Base-by-base conservation (phyloP, 176 grass and related monocot species). In the Aechmea fasciata region DNA sequence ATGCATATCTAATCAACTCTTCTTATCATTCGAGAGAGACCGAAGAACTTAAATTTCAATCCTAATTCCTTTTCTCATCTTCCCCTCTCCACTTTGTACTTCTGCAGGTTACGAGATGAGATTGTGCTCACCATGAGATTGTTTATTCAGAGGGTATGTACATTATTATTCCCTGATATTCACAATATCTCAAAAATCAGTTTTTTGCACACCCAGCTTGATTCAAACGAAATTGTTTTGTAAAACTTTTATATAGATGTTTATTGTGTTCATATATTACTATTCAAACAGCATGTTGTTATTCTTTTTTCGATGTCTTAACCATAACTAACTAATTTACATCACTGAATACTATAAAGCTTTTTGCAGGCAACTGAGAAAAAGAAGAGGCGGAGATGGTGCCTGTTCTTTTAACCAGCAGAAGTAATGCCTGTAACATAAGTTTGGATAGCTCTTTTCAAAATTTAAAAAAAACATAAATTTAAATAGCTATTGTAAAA, bases 71-170 rank as follows among this genome's bases (percentile, higher is more conserved):
- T 65, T 13, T 66, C 26, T 66, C 11, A 12, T 1, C 25, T 26
- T 26, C 25, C 25, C 2, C 6, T 41, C 33, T 41, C 0, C 33
- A 41, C 73, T 71, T 66, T 29, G 13, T 73, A 25, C 53, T 73
- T 68, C 72, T 64, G 63, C 70, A 80, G 78, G 63, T 33, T 69
- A 26, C 33, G 78, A 13, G 78, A 80, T 61, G 19, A 67, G 18
- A 50, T 80, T 57, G 78, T 80, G 49, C 63, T 80, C 51, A 80
- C 70, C n/a, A 80, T 74, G 78, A 80, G 78, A 73, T 57, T 54
- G 47, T 80, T 80, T 74, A 47, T 68, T 51, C 50, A 66, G 13
- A 80, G 70, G 78, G 78, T 80, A 80, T 19, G 70, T 10, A 9
- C n/a, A 61, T 61, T 18, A 18, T 19, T 57, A 9, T 61, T 61